A percentile compares a stretch with the other conserved stretches of the same genome.
Conservation (phyloP, 106 monocot genomes). For the Xerophyta viscosa region DNA sequence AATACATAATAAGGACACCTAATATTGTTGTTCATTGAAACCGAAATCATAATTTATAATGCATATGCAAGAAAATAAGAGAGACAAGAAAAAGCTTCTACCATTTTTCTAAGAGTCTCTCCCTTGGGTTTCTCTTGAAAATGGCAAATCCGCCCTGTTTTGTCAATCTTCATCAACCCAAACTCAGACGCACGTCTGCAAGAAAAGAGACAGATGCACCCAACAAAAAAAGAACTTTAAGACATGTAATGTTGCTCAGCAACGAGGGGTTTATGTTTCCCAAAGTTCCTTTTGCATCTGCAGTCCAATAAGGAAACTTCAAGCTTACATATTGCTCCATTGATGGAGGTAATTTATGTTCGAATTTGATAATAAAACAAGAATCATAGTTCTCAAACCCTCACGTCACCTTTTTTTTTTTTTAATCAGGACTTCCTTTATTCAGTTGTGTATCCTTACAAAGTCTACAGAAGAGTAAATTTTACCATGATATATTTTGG, state of each 20-base stretch:
- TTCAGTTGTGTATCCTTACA: too few species aligned
- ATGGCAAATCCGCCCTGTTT: slow-evolving; percentile 27
- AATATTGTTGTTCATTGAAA: not conserved
- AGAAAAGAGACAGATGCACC: not conserved
- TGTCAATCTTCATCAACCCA: slow-evolving; percentile 47
- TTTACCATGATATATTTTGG: too few species aligned
- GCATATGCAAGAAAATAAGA: not conserved
- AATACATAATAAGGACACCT: not conserved
- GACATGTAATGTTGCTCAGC: not conserved
- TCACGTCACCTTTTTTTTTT: too few species aligned
- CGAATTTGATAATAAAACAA: too few species aligned
- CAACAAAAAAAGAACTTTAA: not conserved
- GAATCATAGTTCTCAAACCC: too few species aligned
- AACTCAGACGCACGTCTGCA: slow-evolving; percentile 53
- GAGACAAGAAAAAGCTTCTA: slow-evolving; percentile 4
- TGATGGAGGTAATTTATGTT: too few species aligned
- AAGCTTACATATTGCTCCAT: too few species aligned
- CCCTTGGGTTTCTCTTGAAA: slow-evolving; percentile 60
- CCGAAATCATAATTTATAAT: not conserved
- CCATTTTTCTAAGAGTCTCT: slow-evolving; percentile 40
- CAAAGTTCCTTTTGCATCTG: too few species aligned
- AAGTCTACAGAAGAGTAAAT: too few species aligned
- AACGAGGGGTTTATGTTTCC: too few species aligned
- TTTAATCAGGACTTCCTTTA: too few species aligned
- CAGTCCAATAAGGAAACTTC: too few species aligned